Conservation (phyloP, 305 asterid genomes). For the Andrographis paniculata region DNA sequence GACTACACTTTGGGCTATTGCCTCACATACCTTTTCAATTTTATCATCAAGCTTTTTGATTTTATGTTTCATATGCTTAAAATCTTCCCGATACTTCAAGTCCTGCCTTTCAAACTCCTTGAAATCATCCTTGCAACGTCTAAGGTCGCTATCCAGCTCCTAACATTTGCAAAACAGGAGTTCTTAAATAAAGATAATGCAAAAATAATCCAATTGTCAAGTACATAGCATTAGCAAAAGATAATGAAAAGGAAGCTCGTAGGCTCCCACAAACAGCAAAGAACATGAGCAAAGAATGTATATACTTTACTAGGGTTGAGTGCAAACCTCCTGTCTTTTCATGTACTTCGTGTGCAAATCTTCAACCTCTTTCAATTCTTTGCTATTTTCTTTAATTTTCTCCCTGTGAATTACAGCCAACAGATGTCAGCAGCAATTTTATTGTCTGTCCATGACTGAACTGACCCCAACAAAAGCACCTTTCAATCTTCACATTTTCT, state of each 20-base stretch:
- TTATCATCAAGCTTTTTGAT: slow-evolving; percentile 74
- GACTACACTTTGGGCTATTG: too few relatives aligned
- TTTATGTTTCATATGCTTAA: slow-evolving; percentile 78
- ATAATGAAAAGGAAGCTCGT: slow-evolving; percentile 1
- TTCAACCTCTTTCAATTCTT: slow-evolving; percentile 72
- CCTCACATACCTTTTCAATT: slow-evolving; percentile 60
- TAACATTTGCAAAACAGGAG: slow-evolving; percentile 9
- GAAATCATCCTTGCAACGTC: slow-evolving; percentile 66
- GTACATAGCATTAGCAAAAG: neutral
- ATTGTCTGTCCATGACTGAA: slow-evolving; percentile 6
- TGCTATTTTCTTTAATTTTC: slow-evolving; percentile 61
- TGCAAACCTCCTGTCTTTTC: slow-evolving; percentile 77
- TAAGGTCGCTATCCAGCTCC: slow-evolving; percentile 67
- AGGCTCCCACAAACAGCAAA: too few relatives aligned
- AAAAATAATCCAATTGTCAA: slow-evolving; percentile 1
- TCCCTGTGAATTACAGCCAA: slow-evolving; percentile 44
- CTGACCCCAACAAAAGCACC: slow-evolving; percentile 33
- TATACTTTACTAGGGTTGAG: slow-evolving; percentile 2
- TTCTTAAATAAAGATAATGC: slow-evolving; percentile 3
- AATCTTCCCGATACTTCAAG: slow-evolving; percentile 74
- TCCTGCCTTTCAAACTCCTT: slow-evolving; percentile 97
- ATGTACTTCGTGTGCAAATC: slow-evolving; percentile 53
- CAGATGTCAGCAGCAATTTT: slow-evolving; percentile 11
- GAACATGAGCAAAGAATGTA: neutral
- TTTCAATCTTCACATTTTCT: slow-evolving; percentile 60